A percentile compares a stretch with the other conserved stretches of the same genome.
Conservation (phyloP, 2,329 filamentous ascomycete species). For the Colletotrichum filicis region DNA sequence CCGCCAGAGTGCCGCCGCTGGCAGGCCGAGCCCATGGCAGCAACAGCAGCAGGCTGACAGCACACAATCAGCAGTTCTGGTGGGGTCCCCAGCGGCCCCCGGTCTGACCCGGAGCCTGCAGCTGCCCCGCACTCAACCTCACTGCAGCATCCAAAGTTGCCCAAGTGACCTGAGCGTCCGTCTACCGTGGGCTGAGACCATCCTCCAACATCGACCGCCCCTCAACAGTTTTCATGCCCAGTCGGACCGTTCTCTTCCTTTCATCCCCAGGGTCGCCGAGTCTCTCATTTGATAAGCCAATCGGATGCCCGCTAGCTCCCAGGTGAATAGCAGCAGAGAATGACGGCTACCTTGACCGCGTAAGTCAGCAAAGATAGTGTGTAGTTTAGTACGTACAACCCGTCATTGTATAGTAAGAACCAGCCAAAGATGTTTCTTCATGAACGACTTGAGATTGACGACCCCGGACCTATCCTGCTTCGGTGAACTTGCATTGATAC, state of each 20-base stretch:
- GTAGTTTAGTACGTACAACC: not conserved
- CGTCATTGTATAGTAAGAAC: not conserved
- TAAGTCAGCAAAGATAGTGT: not conserved
- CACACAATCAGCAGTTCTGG: conserved; percentile 27
- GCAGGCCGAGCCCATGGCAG: not conserved
- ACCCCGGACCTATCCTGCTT: not conserved
- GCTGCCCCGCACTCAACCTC: conserved; percentile 33
- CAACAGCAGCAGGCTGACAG: conserved; percentile 13
- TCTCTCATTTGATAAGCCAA: not conserved
- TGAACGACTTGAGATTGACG: not conserved
- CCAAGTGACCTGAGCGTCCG: conserved; percentile 4
- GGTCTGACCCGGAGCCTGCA: conserved; percentile 26
- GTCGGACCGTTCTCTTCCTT: conserved; percentile 15
- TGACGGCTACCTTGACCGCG: not conserved
- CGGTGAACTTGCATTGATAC: not conserved
- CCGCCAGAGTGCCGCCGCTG: not conserved
- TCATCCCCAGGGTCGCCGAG: conserved; percentile 6
- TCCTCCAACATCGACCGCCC: conserved; percentile 30
- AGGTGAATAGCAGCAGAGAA: not conserved
- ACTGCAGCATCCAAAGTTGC: not conserved
- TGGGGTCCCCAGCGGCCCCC: conserved; percentile 26
- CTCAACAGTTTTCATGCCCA: conserved; percentile 32
- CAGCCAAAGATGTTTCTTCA: not conserved
- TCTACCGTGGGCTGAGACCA: conserved; percentile 27
- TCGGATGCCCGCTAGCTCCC: not conserved